Conservation (phyloP, 345 rosid genomes). For the Heritiera fomes region DNA sequence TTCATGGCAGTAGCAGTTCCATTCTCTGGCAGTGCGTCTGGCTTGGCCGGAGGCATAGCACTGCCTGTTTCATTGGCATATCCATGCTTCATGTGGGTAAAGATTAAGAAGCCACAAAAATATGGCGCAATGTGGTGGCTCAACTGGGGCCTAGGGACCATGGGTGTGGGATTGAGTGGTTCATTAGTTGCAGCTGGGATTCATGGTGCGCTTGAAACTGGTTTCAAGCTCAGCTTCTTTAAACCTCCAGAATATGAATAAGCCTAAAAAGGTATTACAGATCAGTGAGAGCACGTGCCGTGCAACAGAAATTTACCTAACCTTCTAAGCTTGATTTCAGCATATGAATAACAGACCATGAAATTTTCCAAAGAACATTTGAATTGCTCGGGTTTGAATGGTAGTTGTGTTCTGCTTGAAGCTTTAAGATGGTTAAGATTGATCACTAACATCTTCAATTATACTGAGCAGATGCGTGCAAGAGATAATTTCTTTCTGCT, state of each 20-base stretch:
- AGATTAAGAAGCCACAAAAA: neutral
- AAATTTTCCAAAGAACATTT: too few relatives aligned
- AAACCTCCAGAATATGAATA: neutral
- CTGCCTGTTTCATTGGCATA: neutral
- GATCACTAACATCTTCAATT: too few relatives aligned
- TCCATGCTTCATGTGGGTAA: neutral
- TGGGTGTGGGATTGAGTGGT: neutral
- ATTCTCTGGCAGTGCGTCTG: neutral
- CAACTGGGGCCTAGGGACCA: neutral
- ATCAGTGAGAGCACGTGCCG: too few relatives aligned
- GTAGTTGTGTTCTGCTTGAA: too few relatives aligned
- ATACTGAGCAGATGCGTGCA: too few relatives aligned
- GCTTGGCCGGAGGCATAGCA: neutral
- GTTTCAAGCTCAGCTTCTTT: neutral
- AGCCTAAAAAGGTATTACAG: too few relatives aligned
- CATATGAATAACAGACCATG: too few relatives aligned
- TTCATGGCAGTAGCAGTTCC: neutral
- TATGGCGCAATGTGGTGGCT: neutral
- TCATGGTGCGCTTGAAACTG: neutral
- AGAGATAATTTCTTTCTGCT: too few relatives aligned
- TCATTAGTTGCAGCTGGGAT: neutral
- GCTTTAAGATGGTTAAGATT: too few relatives aligned
- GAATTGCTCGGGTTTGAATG: too few relatives aligned
- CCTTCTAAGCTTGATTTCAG: too few relatives aligned
- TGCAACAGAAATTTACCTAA: too few relatives aligned